Conservation (phyloP, 202 grass and related monocot genomes). For the Panicum virgatum region DNA sequence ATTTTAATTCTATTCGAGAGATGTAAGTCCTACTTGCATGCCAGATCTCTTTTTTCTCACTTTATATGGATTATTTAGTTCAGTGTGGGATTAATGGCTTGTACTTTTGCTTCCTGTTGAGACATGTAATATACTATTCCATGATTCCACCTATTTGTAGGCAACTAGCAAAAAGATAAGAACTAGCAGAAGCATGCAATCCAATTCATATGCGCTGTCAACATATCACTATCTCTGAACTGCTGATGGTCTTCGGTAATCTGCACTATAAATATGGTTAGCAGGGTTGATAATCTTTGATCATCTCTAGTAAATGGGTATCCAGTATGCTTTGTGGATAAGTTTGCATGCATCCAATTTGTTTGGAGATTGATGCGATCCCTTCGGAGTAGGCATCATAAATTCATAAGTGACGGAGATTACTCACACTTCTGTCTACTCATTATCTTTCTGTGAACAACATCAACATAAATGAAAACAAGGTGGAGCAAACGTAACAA, state of each 20-base stretch:
- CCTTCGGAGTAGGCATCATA: not conserved
- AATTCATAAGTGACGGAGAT: not conserved
- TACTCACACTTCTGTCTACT: not conserved
- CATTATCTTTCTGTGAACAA: not conserved
- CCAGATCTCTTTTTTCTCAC: not conserved
- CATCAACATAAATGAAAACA: conserved; percentile 11
- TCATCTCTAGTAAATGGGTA: not conserved
- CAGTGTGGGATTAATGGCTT: conserved; percentile 14
- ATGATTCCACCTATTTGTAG: not conserved
- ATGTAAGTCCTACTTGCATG: conserved; percentile 61
- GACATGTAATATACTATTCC: not conserved
- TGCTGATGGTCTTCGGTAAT: not conserved
- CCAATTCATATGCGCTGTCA: conserved; percentile 16
- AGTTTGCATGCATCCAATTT: not conserved
- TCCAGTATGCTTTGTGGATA: not conserved
- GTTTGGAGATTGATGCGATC: not conserved
- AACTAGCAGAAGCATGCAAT: not conserved
- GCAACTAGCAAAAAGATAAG: not conserved
- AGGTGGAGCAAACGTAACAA: not conserved
- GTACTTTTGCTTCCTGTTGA: not conserved
- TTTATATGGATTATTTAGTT: not conserved
- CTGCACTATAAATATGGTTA: not conserved
- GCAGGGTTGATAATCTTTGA: not conserved
- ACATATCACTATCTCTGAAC: not conserved
- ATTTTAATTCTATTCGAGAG: conserved; percentile 88